These are phyloP conservation scores for Curvularia spicifera DNA, from an alignment of 2,329 filamentous ascomycete genomes.

Conservation along the genomic window DNA sequence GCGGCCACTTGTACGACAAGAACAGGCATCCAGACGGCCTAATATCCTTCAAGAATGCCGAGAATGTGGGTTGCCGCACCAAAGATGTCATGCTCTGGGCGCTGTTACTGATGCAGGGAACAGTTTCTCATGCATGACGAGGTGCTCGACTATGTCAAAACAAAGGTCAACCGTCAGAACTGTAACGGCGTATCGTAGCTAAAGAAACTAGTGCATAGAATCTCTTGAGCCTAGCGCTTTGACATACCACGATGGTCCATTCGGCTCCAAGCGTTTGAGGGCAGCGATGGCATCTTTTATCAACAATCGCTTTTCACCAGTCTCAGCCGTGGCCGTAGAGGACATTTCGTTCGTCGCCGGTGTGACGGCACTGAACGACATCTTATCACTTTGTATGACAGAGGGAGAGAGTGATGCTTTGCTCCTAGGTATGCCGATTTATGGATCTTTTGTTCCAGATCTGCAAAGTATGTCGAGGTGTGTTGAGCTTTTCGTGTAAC, in stretches of 20 bases:
- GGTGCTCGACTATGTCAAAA: conserved; percentile 4
- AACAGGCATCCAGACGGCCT: conserved; percentile 6
- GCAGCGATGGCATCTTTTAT: conserved; percentile 11
- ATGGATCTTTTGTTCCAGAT: conserved; percentile 13
- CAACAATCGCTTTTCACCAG: conserved; percentile 11
- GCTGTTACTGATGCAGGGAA: background rate
- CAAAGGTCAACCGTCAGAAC: conserved; percentile 7
- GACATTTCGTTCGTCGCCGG: conserved; percentile 10
- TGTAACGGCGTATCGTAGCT: background rate
- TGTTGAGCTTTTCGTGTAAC: background rate
- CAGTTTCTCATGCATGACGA: conserved; percentile 13
- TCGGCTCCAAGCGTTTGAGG: conserved; percentile 9
- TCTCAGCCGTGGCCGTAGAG: conserved; percentile 3
- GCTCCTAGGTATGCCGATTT: conserved; percentile 16
- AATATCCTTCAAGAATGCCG: conserved; percentile 9
- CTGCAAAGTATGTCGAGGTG: conserved; percentile 15
- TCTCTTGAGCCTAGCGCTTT: conserved; percentile 4
- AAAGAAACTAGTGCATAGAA: conserved; percentile 4
- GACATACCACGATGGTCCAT: conserved; percentile 15
- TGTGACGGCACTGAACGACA: conserved; percentile 14
- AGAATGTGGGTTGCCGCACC: conserved; percentile 5
- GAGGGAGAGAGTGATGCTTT: conserved; percentile 11
- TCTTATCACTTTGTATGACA: conserved; percentile 12
- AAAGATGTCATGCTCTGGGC: background rate
- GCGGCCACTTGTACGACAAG: conserved; percentile 7